Base-by-base conservation (phyloP, 495 filamentous ascomycete species). In the Sporormia fimetaria region DNA sequence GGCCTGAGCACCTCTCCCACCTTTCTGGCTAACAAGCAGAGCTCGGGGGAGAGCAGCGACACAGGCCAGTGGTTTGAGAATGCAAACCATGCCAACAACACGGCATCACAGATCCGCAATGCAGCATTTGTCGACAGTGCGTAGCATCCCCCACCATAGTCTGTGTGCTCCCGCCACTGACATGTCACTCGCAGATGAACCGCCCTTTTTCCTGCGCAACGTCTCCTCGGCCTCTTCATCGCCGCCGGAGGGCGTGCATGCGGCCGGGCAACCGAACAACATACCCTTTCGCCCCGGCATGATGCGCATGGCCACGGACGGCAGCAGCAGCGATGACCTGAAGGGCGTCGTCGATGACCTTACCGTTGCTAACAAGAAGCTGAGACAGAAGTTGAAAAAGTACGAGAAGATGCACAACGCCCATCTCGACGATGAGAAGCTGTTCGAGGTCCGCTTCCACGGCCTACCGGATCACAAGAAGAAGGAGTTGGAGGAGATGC, bases 381-480 rank as follows among this genome's bases (percentile, higher is more conserved):
- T 87, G 35, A 83, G 77, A 59, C 70, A 73, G 47, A 76, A 74
- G 50, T 45, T 88, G 42, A 75, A 66, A 52, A 74, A 74, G 38
- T 80, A 80, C 44, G 77, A 80, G 55, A 74, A 69, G 33, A 55
- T 73, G 41, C 71, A 79, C 9, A 70, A 73, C 22, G 62, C 71
- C 22, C 67, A 74, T 44, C 57, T 83, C 37, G 57, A 71, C 20
- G 56, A 67, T 21, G 81, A 87, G 12, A 82, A 78, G 47, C 61
- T 87, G 2, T 84, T 87, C 48, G 83, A 87, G 55, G 70, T 88
- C 32, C 72, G 78, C 48, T 65, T 85, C 22, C 80, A 87, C 53
- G 74, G 73, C 2, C 59, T 88, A 23, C 67, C 78, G 5, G 57
- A 60, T 21, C 63, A 70, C 26, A 83, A 79, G 58, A 84, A 79